A percentile compares a stretch with the other conserved stretches of the same genome.
Evolutionary conservation across 2,329 filamentous ascomycete genomes (phyloP).

Genomic region (Pezicula rhizophila): DNA sequence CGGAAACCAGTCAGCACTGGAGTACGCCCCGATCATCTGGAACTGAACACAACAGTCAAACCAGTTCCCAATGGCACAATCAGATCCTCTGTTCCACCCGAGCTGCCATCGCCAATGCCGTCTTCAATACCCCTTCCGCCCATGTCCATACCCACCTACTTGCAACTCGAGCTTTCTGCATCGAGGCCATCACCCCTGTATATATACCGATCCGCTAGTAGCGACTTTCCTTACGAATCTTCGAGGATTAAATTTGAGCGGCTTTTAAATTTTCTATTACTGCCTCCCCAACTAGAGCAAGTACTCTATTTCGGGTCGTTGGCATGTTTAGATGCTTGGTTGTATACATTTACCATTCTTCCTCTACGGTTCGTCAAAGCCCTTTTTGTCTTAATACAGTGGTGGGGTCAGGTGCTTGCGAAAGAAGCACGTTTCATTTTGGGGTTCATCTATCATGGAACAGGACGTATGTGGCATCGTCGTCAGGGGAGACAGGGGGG

Average conservation of each 20-base stretch:
- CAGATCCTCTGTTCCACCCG: constrained; percentile 9
- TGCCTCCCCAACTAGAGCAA: constrained; percentile 77
- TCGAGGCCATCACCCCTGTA: constrained; percentile 59
- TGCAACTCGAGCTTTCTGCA: constrained; percentile 59
- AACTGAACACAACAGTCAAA: constrained; percentile 16
- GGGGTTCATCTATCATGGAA: constrained; percentile 71
- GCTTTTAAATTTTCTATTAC: constrained; percentile 77
- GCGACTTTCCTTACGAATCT: constrained; percentile 76
- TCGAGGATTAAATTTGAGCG: constrained; percentile 88
- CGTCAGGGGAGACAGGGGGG: constrained; percentile 41
- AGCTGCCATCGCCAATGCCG: constrained; percentile 33
- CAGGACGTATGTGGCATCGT: constrained; percentile 69
- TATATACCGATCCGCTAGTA: constrained; percentile 52
- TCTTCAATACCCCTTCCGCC: constrained; percentile 56
- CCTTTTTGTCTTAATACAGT: constrained; percentile 66
- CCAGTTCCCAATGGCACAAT: constrained; percentile 1
- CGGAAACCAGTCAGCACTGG: constrained; percentile 16
- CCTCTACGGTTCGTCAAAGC: constrained; percentile 84
- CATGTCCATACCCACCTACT: constrained; percentile 59
- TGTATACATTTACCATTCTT: constrained; percentile 93
- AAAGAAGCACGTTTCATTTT: constrained; percentile 69
- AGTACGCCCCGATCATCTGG: constrained; percentile 20
- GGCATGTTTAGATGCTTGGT: constrained; percentile 90
- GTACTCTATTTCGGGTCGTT: constrained; percentile 82
- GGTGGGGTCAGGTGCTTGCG: constrained; percentile 67